Evolutionary conservation across 805 yeast species (phyloP).

Genomic region (Saccharomycopsis guyanensis): DNA sequence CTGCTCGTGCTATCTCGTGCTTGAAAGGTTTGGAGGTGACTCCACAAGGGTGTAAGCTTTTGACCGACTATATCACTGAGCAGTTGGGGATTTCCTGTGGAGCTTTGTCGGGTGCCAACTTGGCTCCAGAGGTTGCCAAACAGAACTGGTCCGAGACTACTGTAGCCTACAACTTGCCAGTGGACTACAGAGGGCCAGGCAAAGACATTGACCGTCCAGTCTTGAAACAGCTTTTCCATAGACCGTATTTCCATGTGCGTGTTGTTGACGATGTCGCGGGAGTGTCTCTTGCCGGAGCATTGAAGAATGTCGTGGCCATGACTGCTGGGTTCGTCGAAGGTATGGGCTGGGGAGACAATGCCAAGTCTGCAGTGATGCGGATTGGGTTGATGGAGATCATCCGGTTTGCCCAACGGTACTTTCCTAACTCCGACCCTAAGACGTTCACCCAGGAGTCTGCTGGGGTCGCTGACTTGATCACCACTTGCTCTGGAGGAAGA

Average conservation of each 20-base stretch:
- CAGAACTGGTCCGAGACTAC: constrained; percentile 98
- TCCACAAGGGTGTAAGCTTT: constrained; percentile 74
- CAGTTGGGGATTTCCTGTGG: constrained; percentile 87
- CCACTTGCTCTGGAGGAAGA: constrained; percentile 97
- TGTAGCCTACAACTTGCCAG: constrained; percentile 77
- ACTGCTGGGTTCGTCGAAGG: constrained; percentile 98
- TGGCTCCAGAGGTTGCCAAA: constrained; percentile 94
- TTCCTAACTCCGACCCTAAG: constrained; percentile 60
- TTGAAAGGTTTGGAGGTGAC: constrained; percentile 90
- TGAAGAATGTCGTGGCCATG: constrained; percentile 91
- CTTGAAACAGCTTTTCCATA: constrained; percentile 82
- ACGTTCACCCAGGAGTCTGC: constrained; percentile 93
- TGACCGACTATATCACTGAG: constrained; percentile 73
- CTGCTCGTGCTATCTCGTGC: constrained; percentile 86
- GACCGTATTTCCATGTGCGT: constrained; percentile 96
- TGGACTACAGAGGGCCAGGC: constrained; percentile 60
- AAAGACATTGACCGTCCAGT: constrained; percentile 63
- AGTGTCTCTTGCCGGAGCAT: constrained; percentile 93
- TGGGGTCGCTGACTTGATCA: constrained; percentile 96
- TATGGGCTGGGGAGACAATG: constrained; percentile 98
- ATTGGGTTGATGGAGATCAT: constrained; percentile 89
- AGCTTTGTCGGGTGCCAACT: constrained; percentile 93
- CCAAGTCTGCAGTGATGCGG: constrained; percentile 96
- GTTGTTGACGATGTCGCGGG: constrained; percentile 93
- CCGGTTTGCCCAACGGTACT: constrained; percentile 75